phyloP scores from a whole-genome alignment of 208 protist genomes.

The Phytomonas francai region DNA sequence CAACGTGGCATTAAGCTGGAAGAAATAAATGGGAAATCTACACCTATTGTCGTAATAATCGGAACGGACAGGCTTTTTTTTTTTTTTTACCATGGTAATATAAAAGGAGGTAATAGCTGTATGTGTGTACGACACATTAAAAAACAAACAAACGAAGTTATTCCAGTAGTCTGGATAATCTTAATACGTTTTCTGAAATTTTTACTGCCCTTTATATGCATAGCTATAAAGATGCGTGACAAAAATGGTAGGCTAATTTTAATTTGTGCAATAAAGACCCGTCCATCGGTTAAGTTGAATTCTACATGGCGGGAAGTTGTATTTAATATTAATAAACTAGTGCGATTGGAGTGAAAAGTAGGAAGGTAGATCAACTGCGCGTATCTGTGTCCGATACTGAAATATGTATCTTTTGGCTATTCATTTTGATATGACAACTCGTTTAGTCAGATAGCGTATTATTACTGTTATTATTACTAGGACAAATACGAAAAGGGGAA shows the following conservation, averaged over 20 bases:
- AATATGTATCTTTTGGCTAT: neutral
- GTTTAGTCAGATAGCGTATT: neutral
- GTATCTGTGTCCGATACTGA: neutral
- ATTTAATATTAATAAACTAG: no score
- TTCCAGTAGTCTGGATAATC: neutral
- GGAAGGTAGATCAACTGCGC: neutral
- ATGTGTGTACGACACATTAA: neutral
- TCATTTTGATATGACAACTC: neutral
- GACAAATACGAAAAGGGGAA: neutral
- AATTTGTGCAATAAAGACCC: neutral
- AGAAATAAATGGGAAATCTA: constrained; percentile 11
- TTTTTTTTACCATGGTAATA: neutral
- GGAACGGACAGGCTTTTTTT: constrained; percentile 7
- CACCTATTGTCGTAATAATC: constrained; percentile 5
- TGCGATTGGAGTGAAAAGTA: neutral
- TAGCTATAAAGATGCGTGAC: neutral
- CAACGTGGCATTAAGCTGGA: neutral
- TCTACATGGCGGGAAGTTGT: no score
- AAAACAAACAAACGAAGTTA: neutral
- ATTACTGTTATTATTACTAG: neutral
- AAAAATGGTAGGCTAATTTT: neutral
- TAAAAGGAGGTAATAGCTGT: neutral
- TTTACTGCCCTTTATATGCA: neutral
- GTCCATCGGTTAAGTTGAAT: neutral
- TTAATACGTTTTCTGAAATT: neutral